Evolutionary conservation across 1,139 yeast genomes (phyloP).

Genomic region (Saccharomyces hybrid): DNA sequence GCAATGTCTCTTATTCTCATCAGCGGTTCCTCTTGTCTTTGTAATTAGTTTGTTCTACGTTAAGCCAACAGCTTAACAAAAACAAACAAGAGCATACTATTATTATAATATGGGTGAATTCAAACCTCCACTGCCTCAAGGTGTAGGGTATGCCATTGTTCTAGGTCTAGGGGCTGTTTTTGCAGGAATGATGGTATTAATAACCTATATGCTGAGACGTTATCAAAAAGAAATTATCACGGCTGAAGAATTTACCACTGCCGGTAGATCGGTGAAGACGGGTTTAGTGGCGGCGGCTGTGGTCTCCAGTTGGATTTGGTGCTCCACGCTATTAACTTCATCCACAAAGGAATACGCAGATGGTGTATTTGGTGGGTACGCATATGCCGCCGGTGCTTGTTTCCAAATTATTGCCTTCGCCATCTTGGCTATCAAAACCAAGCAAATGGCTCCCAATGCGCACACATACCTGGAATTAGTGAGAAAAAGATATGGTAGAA

Average conservation of each 20-base stretch:
- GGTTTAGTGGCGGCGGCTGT: constrained; percentile 82
- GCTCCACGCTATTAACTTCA: constrained; percentile 72
- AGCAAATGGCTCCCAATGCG: constrained; percentile 65
- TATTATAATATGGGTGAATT: constrained; percentile 16
- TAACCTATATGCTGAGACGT: constrained; percentile 61
- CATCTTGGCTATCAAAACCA: constrained; percentile 65
- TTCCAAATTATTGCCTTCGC: constrained; percentile 68
- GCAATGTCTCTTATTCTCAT: background rate
- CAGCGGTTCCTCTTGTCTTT: background rate
- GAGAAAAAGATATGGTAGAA: constrained; percentile 57
- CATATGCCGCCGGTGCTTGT: constrained; percentile 69
- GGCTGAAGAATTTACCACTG: constrained; percentile 85
- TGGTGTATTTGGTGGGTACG: constrained; percentile 70
- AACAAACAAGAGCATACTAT: background rate
- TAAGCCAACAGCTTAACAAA: too few relatives aligned
- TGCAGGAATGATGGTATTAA: constrained; percentile 69
- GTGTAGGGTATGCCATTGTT: constrained; percentile 90
- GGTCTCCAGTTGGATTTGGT: constrained; percentile 93
- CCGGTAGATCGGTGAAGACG: constrained; percentile 76
- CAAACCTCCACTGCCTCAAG: constrained; percentile 46
- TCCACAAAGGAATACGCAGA: constrained; percentile 71
- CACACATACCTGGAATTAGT: constrained; percentile 72
- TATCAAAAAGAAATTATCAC: constrained; percentile 78
- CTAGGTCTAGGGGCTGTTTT: constrained; percentile 82
- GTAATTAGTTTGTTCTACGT: background rate